Conservation (phyloP, 805 yeast species). For the Pichia deserticola region DNA sequence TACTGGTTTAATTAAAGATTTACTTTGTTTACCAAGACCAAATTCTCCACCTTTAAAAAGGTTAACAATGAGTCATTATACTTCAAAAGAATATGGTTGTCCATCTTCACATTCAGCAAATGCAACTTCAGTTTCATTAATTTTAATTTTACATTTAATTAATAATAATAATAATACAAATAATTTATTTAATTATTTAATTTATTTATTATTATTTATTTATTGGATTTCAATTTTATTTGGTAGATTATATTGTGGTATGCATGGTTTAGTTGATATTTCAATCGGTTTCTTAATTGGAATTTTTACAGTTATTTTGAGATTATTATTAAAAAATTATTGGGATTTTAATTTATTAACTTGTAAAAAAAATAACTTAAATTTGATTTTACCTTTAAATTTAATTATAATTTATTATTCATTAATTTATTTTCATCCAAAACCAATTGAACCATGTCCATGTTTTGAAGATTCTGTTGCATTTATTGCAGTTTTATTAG, state of each 20-base stretch:
- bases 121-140: constrained; percentile 72
- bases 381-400: constrained; percentile 27
- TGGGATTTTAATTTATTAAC: constrained; percentile 41
- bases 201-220: constrained; percentile 23
- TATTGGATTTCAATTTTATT: constrained; percentile 61
- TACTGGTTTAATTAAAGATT: constrained; percentile 76
- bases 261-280: constrained; percentile 90
- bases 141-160: constrained; percentile 27
- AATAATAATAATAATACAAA: neutral
- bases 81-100: constrained; percentile 90
- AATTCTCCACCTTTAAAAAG: constrained; percentile 85
- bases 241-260: constrained; percentile 91
- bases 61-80: constrained; percentile 83
- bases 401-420: constrained; percentile 37
- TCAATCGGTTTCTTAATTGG: constrained; percentile 63
- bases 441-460: constrained; percentile 90
- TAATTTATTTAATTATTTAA: neutral
- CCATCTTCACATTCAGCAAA: constrained; percentile 94
- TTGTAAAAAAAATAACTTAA: constrained; percentile 7
- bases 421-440: constrained; percentile 62
- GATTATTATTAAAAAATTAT: constrained; percentile 31
- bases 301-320: constrained; percentile 36
- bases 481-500: constrained; percentile 79
- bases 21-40: constrained; percentile 86
- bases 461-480: constrained; percentile 95